Base-by-base conservation (phyloP, 768 basidiomycete species). In the Myochromella boudieri region DNA sequence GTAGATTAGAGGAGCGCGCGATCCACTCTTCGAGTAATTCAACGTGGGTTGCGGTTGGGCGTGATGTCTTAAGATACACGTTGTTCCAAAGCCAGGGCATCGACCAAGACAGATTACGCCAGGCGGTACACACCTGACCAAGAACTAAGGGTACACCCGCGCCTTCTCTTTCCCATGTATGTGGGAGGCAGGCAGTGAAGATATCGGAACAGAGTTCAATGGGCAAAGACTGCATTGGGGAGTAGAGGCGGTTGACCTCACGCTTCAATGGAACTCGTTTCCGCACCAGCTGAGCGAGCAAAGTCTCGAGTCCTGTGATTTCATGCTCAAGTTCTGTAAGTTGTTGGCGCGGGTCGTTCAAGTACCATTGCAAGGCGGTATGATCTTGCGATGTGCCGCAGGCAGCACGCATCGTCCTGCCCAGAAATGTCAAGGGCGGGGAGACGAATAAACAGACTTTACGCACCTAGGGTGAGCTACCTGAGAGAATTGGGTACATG, bases 61-160 rank as follows among this genome's bases (percentile, higher is more conserved):
- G 37, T 11, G 58, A 42, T 10, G 56, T 50, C 17, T 42, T 51
- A 15, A 66, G 49, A 31, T 51, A 56, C 20, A 64, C 48, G 20
- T 49, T 54, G 17, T 55, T 50, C 62, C 65, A 64, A 9, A 66
- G 58, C 37, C 51, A 58, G 2, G 65, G 63, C 45, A 63, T 62
- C n/a, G 59, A 52, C 62, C 62, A 63, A 20, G 60, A 63, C 39
- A 63, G 55, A 9, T 58, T 51, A 17, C 65, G 49, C 63, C 63
- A 64, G 21, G 62, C 49, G 12, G 50, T 54, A 38, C 62, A 66
- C 11, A 66, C 60, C 15, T 56, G 48, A 11, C 61, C 62, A 7
- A 64, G 51, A 20, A 42, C 39, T 39, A 64, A 49, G 8, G 63
- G 60, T 8, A 52, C 43, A 2, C 14, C 39, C 36, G 38, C 42